A percentile compares a stretch with the other conserved stretches of the same genome.
These are phyloP conservation scores for Phaseolus lunatus DNA, from an alignment of 306 rosid genomes.

Conservation along the genomic window DNA sequence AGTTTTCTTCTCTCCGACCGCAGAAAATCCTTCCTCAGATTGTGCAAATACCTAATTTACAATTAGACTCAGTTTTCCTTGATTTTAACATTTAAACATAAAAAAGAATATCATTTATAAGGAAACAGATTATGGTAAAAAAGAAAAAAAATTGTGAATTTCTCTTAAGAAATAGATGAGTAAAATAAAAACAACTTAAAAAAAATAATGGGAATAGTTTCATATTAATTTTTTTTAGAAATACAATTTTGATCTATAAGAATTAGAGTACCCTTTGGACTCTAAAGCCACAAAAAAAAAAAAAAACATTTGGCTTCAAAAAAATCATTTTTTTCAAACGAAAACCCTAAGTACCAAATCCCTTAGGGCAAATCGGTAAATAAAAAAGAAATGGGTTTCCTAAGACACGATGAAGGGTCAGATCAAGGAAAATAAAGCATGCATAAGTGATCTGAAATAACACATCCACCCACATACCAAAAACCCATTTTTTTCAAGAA, in stretches of 20 bases:
- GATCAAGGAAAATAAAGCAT: neutral
- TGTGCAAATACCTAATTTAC: too few relatives aligned
- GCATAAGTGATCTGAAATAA: neutral
- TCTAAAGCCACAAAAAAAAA: neutral
- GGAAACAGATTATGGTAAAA: neutral
- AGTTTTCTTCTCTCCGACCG: neutral
- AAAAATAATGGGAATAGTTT: neutral
- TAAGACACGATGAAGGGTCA: neutral
- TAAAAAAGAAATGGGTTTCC: neutral
- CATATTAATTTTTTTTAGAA: neutral
- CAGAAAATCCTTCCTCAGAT: neutral
- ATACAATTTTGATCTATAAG: neutral
- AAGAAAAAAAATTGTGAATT: neutral
- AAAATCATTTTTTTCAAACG: neutral
- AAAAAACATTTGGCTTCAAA: neutral
- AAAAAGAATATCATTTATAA: neutral
- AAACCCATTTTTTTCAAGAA: neutral
- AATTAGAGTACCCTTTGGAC: neutral
- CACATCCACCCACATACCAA: neutral
- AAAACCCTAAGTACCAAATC: neutral
- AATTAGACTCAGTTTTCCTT: too few relatives aligned
- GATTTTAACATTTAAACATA: too few relatives aligned
- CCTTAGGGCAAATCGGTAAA: too few relatives aligned
- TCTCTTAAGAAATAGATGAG: neutral
- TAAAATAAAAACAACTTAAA: neutral